These are phyloP conservation scores for Lepidium sativum DNA, from an alignment of 345 rosid genomes.

Conservation along the genomic window DNA sequence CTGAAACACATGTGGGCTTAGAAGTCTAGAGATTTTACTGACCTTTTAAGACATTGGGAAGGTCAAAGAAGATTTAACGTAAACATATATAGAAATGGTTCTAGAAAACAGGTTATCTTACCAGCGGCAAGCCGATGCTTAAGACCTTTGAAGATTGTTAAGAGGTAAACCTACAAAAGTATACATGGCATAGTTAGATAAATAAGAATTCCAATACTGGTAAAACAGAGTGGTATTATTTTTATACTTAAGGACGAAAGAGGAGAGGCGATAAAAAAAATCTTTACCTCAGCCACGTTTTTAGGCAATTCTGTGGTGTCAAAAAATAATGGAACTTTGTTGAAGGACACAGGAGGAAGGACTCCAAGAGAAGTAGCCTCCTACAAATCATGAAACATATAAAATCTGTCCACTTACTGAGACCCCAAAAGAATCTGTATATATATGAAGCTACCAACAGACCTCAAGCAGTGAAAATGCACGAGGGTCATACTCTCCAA, in stretches of 20 bases:
- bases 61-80: not conserved
- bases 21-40: not conserved
- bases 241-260: not conserved
- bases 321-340: constrained; percentile 44
- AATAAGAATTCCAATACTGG: not conserved
- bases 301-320: constrained; percentile 51
- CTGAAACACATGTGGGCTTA: constrained; percentile 30
- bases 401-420: not conserved
- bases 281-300: constrained; percentile 57
- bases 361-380: constrained; percentile 80
- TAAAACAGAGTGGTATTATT: not conserved
- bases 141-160: constrained; percentile 77
- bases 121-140: constrained; percentile 96
- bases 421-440: not conserved
- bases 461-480: constrained; percentile 91
- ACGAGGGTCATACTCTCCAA: constrained; percentile 93
- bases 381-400: constrained; percentile 26
- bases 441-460: constrained; percentile 10
- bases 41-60: not conserved
- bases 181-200: constrained; percentile 6
- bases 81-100: not conserved
- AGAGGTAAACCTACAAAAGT: constrained; percentile 64
- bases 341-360: constrained; percentile 56
- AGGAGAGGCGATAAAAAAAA: not conserved
- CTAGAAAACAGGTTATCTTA: constrained; percentile 19